Percentiles rank a stretch among this genome's conserved stretches.
Conservation (phyloP, 768 basidiomycete genomes). For the Lentinula raphanica region DNA sequence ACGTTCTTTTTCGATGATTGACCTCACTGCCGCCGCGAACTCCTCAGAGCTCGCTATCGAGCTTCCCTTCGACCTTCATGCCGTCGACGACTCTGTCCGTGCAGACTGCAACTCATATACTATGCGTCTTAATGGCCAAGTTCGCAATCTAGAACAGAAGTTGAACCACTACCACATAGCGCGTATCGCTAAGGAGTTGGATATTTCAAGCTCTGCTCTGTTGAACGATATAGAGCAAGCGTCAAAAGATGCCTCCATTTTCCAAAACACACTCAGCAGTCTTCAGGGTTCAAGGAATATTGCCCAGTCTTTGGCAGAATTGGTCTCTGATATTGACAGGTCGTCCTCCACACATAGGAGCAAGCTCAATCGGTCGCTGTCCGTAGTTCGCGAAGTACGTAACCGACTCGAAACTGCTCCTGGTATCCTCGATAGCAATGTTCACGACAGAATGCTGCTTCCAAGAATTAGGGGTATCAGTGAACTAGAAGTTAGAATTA, state of each 20-base stretch:
- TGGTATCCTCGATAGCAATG: slow-evolving; percentile 33
- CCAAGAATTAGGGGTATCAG: slow-evolving; percentile 46
- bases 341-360: slow-evolving; percentile 28
- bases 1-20: slow-evolving; percentile 32
- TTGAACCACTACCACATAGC: slow-evolving; percentile 46
- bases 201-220: slow-evolving; percentile 33
- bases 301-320: slow-evolving; percentile 27
- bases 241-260: slow-evolving; percentile 33
- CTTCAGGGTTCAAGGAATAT: slow-evolving; percentile 23
- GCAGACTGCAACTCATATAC: slow-evolving; percentile 63
- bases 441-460: slow-evolving; percentile 44
- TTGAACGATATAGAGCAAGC: slow-evolving; percentile 34
- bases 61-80: slow-evolving; percentile 50
- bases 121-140: slow-evolving; percentile 53
- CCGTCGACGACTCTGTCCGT: slow-evolving; percentile 64
- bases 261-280: slow-evolving; percentile 29
- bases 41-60: slow-evolving; percentile 28
- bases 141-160: slow-evolving; percentile 45
- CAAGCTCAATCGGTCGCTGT: slow-evolving; percentile 42
- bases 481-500: slow-evolving; percentile 44
- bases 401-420: slow-evolving; percentile 49
- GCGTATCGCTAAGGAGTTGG: slow-evolving; percentile 49
- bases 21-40: slow-evolving; percentile 29
- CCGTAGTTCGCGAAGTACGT: slow-evolving; percentile 50
- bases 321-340: slow-evolving; percentile 32